Conservation (phyloP, 2,329 filamentous ascomycete species). For the Epichloe elymi region DNA sequence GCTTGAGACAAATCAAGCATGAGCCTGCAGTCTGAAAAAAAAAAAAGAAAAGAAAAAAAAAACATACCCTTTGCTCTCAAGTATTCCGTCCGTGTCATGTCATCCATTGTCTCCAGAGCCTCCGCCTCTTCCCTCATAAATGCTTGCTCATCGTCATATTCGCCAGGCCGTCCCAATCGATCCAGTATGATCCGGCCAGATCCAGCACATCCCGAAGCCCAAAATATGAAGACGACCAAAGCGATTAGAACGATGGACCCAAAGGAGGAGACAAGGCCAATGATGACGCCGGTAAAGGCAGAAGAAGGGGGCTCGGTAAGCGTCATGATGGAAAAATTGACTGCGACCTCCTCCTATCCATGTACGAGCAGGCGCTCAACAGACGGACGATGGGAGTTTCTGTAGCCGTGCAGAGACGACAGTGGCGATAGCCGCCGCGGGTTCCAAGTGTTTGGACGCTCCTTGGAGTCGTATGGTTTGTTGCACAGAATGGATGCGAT, state of each 20-base stretch:
- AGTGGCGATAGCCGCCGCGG: conserved; percentile 1
- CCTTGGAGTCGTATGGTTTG: not conserved
- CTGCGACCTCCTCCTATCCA: not conserved
- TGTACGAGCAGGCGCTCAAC: not conserved
- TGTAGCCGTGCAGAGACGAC: conserved; percentile 1
- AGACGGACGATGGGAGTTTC: not conserved
- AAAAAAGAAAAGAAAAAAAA: not conserved
- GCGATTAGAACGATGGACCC: conserved; percentile 79
- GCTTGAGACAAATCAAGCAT: too few relatives aligned
- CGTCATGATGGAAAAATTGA: conserved; percentile 9
- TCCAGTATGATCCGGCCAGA: conserved; percentile 87
- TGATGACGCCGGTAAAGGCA: conserved; percentile 66
- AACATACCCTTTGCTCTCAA: conserved; percentile 78
- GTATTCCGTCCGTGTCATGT: conserved; percentile 81
- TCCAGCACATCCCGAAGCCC: conserved; percentile 55
- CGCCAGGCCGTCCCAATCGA: conserved; percentile 81
- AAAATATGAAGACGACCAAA: conserved; percentile 82
- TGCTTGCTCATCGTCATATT: conserved; percentile 95
- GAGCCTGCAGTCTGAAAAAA: not conserved
- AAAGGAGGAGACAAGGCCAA: conserved; percentile 88
- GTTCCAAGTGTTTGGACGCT: not conserved
- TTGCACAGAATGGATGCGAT: not conserved
- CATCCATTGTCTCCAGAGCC: conserved; percentile 90
- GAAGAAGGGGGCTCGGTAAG: conserved; percentile 26
- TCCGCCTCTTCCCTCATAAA: conserved; percentile 90